Evolutionary conservation across 768 basidiomycete species (phyloP).

Genomic region (Russula griseocarnosa): DNA sequence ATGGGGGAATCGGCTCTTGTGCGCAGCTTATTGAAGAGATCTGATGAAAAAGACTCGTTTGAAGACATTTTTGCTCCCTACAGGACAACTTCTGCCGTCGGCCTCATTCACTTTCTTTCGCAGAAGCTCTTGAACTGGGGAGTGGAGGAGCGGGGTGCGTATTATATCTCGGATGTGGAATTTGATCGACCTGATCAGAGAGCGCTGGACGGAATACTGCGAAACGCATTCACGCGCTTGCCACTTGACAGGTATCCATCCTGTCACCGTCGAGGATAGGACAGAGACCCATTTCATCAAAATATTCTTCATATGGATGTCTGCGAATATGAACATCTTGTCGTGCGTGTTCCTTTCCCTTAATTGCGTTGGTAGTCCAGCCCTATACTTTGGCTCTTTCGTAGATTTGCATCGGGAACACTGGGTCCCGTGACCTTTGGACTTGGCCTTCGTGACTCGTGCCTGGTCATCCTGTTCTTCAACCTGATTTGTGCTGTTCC

Average conservation of each 20-base stretch:
- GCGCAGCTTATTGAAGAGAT: neutral
- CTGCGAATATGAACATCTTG: conserved; percentile 41
- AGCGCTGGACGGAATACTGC: neutral
- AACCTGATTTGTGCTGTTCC: conserved; percentile 42
- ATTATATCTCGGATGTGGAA: neutral
- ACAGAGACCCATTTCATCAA: conserved; percentile 41
- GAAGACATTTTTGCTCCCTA: too few species aligned
- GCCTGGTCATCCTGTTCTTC: conserved; percentile 45
- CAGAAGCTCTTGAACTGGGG: conserved; percentile 34
- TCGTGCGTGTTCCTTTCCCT: conserved; percentile 32
- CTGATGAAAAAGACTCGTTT: neutral
- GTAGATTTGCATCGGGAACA: conserved; percentile 46
- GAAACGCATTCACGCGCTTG: neutral
- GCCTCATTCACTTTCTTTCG: conserved; percentile 1
- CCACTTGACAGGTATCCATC: conserved; percentile 35
- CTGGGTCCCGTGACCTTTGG: conserved; percentile 45
- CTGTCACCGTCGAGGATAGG: conserved; percentile 35
- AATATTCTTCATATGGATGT: conserved; percentile 43
- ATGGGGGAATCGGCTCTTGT: neutral
- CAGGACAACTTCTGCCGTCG: neutral
- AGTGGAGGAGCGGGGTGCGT: conserved; percentile 36
- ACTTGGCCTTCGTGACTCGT: conserved; percentile 44
- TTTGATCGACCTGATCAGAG: neutral
- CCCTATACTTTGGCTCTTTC: neutral
- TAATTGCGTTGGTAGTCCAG: neutral